phyloP scores from a whole-genome alignment of 768 basidiomycete genomes.

The Leccinum olivaceopallidum region DNA sequence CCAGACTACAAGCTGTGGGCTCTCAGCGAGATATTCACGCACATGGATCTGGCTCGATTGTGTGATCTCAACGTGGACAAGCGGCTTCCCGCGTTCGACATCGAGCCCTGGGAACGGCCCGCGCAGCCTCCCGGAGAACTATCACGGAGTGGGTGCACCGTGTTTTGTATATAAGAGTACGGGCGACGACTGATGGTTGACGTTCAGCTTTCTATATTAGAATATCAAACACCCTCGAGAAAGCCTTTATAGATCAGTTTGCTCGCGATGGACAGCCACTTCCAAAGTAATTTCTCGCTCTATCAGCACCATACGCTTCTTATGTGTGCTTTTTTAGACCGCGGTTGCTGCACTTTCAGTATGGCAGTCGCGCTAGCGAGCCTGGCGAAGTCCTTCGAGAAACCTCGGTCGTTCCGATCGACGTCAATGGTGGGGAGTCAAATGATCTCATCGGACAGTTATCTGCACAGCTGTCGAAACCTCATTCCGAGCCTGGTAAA shows the following conservation, averaged over 20 bases:
- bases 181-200: conserved; percentile 15
- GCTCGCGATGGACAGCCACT: conserved; percentile 32
- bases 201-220: conserved; percentile 50
- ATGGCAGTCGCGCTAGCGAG: conserved; percentile 46
- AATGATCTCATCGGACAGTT: conserved; percentile 61
- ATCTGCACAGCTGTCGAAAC: conserved; percentile 36
- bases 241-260: conserved; percentile 40
- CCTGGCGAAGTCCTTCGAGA: conserved; percentile 33
- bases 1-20: conserved; percentile 53
- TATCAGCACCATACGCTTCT: conserved; percentile 3
- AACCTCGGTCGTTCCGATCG: conserved; percentile 53
- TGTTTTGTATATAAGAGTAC: not conserved
- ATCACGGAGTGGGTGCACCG: conserved; percentile 37
- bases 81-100: conserved; percentile 47
- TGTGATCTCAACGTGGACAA: conserved; percentile 56
- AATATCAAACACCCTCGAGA: conserved; percentile 47
- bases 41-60: conserved; percentile 66
- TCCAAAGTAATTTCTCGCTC: conserved; percentile 29
- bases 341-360: conserved; percentile 56
- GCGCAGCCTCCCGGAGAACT: conserved; percentile 41
- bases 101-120: conserved; percentile 40
- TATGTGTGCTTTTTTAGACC: conserved; percentile 18
- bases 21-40: conserved; percentile 64
- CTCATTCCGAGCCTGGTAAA: conserved; percentile 28
- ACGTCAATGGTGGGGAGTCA: conserved; percentile 42